Evolutionary conservation across 441 rosid genomes (phyloP).

Genomic region (Bocquillonia castaneifolia): DNA sequence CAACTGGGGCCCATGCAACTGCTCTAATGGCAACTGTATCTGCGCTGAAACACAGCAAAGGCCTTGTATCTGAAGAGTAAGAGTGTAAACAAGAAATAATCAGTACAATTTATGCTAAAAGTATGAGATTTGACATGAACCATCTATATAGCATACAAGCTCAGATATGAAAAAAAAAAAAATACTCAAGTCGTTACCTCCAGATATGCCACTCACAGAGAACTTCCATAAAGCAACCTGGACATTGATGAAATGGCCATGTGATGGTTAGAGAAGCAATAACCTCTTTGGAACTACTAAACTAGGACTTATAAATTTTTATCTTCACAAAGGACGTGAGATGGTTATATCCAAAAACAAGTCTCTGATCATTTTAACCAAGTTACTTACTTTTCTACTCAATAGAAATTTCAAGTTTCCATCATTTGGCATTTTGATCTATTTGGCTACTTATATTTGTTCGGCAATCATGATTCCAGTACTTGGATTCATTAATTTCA

Average conservation of each 20-base stretch:
- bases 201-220: slow-evolving; percentile 38
- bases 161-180: not conserved
- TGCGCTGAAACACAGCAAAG: slow-evolving; percentile 77
- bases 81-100: slow-evolving; percentile 17
- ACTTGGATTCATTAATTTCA: not conserved
- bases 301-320: not conserved
- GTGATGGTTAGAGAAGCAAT: slow-evolving; percentile 5
- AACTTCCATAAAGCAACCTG: slow-evolving; percentile 99
- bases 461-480: not conserved
- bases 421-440: not conserved
- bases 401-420: not conserved
- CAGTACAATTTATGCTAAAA: slow-evolving; percentile 10
- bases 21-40: slow-evolving; percentile 80
- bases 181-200: slow-evolving; percentile 40
- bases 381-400: not conserved
- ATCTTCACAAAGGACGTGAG: not conserved
- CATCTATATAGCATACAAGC: slow-evolving; percentile 1
- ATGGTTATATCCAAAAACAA: not conserved
- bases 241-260: slow-evolving; percentile 5
- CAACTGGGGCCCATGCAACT: slow-evolving; percentile 84
- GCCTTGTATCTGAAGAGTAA: slow-evolving; percentile 69
- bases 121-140: not conserved
- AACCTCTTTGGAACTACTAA: not conserved
- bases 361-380: not conserved
- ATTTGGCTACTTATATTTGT: not conserved